Evolutionary conservation across 2,329 filamentous ascomycete species (phyloP), one percentile per base, ranked within the genome.

Genomic region (Curvularia sp.): DNA sequence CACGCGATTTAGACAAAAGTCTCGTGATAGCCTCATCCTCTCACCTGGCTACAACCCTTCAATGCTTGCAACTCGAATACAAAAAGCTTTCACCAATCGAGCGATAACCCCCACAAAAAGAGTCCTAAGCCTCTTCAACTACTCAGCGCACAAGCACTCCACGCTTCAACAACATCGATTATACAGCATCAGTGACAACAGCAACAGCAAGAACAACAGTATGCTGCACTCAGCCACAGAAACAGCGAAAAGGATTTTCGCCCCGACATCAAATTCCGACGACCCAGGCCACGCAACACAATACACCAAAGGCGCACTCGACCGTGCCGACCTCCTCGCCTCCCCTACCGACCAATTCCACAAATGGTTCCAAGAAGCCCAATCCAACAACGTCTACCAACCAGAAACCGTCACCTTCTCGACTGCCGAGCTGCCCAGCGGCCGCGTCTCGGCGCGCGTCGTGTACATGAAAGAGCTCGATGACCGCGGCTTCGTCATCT

Each of bases 391-490:
- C 25, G 85, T 93, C 46, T 81, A 87, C 45, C 90, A 96, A 67
- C 93, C 94, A 1, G 95, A 99, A 78, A 91, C 95, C 1, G 93
- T 92, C 71, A 93, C 89, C 1, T 83, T 99, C 1, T 90, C 93
- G 3, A 99, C 95, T 0, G 93, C 93, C 0, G 82, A 84, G 23
- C 84, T 98, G 4, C 94, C 94, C 1, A 90, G 87, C 0, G 95
- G 95, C 60, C 88, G 90, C 46, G 90, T 98, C 19, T 92, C 88
- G 46, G 89, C 91, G 3, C 91, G 95, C 58, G 85, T 92, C 67
- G 92, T 99, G 36, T 99, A 98, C 79, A 84, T 99, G 66, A 99
- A 99, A 80, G 95, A 98, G 81, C 87, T 98, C 23, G 93, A 98
- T 77, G 78, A 82, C 5, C 78, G 76, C 19, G 93, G 93, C 15